Evolutionary conservation across 202 grass and related monocot genomes (phyloP), one percentile per base, ranked within the genome.

Genomic region (Carex sylvatica): DNA sequence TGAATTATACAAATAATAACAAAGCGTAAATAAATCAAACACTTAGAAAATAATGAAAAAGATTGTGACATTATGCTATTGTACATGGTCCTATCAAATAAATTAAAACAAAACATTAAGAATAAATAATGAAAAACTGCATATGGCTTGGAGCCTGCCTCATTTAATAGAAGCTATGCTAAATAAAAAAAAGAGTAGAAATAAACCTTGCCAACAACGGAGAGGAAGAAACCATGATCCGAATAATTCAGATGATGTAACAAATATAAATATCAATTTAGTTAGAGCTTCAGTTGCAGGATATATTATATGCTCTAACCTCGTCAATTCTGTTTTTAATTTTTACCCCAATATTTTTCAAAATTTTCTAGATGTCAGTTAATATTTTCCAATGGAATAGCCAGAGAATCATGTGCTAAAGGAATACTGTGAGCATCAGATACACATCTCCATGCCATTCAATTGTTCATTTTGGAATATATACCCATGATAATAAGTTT

Each of bases 231-330:
- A n/a, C n/a, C n/a, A n/a, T n/a, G n/a, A n/a, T n/a, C n/a, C n/a
- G n/a, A n/a, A n/a, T n/a, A 71, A 86, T 81, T 81, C 64, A 20
- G 49, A 85, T 85, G 46, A 74, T 53, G 70, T 74, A 28, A 53
- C 70, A 52, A 24, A 74, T 52, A 53, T 28, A 28, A 53, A 53
- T 74, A 73, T 49, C 14, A 74, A 30, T 74, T 28, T 53, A 74
- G 20, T 20, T 51, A n/a, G 16, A 72, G 69, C 42, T 72, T 71
- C 5, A 46, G 69, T 52, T 51, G 20, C 3, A 51, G 15, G 18
- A 4, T 73, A 52, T 73, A 53, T 12, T 52, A 52, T 73, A 53
- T 53, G 70, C 46, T 53, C 46, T 53, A 30, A 64, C 46, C 70
- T 74, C 22, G 28, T 74, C 44, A 52, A n/a, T 51, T 73, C n/a